These are phyloP conservation scores for Arthrobotrys entomopaga DNA, from an alignment of 2,329 filamentous ascomycete species.

Conservation along the genomic window DNA sequence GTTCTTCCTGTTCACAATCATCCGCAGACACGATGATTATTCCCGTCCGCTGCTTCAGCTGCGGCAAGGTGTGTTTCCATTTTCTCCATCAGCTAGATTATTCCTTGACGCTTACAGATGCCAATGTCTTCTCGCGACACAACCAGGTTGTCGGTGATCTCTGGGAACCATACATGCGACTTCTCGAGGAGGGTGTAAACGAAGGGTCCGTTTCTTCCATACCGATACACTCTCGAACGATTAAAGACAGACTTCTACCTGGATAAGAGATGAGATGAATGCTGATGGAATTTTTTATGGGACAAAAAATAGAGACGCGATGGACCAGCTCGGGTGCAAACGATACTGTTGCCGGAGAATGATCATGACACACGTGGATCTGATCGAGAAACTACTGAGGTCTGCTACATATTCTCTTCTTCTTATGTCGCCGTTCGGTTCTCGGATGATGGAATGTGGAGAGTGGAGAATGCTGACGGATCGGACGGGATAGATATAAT, in stretches of 20 bases:
- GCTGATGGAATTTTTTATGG: slow-evolving; percentile 12
- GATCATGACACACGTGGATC: slow-evolving; percentile 99
- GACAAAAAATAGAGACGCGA: slow-evolving; percentile 81
- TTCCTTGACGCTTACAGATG: slow-evolving; percentile 29
- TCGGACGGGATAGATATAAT: slow-evolving; percentile 36
- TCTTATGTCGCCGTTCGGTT: too few relatives aligned
- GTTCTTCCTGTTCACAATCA: slow-evolving; percentile 6
- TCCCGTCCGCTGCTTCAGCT: slow-evolving; percentile 97
- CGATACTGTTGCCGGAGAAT: slow-evolving; percentile 98
- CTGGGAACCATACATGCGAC: slow-evolving; percentile 87
- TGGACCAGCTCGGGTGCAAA: slow-evolving; percentile 92
- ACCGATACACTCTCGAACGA: neutral
- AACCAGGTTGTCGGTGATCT: slow-evolving; percentile 91
- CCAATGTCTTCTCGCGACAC: slow-evolving; percentile 16
- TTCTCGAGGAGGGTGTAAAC: slow-evolving; percentile 79
- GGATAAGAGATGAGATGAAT: neutral
- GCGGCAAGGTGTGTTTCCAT: slow-evolving; percentile 83
- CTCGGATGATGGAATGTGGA: neutral
- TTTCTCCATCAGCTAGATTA: slow-evolving; percentile 8
- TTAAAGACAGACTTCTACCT: neutral
- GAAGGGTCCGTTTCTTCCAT: slow-evolving; percentile 72
- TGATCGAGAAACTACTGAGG: slow-evolving; percentile 98
- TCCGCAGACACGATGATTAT: slow-evolving; percentile 79
- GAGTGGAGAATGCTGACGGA: slow-evolving; percentile 14
- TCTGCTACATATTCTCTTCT: slow-evolving; percentile 61